These are phyloP conservation scores for Chlamydomonas incerta DNA, from an alignment of 139 green algal species.

Conservation along the genomic window DNA sequence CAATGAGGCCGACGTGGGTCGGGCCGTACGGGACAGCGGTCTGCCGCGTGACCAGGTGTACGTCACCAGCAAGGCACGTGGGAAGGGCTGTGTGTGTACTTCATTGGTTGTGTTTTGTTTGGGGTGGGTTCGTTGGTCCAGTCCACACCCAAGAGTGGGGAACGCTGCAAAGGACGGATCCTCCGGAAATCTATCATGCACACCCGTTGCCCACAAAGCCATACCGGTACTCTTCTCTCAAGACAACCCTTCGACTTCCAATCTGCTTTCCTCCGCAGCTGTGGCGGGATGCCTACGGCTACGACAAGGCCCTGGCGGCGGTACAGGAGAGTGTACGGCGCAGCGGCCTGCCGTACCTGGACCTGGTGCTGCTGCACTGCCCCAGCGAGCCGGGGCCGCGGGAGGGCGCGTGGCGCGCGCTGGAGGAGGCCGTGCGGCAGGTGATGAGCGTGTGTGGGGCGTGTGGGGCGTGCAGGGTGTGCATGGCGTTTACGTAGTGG, in stretches of 20 bases:
- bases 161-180: no score
- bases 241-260: no score
- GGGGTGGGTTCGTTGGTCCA: no score
- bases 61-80: conserved; percentile 62
- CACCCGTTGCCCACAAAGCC: no score
- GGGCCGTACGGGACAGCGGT: conserved; percentile 38
- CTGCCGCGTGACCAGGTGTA: conserved; percentile 57
- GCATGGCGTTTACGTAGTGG: no score
- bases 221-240: no score
- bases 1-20: conserved; percentile 54
- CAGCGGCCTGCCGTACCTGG: conserved; percentile 42
- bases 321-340: conserved; percentile 26
- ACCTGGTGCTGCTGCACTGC: conserved; percentile 73
- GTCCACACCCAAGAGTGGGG: no score
- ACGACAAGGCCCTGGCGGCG: conserved; percentile 12
- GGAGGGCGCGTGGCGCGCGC: conserved; percentile 68
- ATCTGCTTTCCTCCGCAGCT: no score
- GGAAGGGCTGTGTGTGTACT: no score
- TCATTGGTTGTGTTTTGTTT: no score
- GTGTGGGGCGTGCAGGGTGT: neutral
- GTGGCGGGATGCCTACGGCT: conserved; percentile 16
- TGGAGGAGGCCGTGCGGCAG: conserved; percentile 60
- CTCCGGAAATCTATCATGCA: no score
- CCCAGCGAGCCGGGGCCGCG: conserved; percentile 50
- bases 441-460: neutral